Percentiles rank a stretch among this genome's conserved stretches.
Evolutionary conservation across 805 yeast genomes (phyloP).

Genomic region (Scheffersomyces stipitis): DNA sequence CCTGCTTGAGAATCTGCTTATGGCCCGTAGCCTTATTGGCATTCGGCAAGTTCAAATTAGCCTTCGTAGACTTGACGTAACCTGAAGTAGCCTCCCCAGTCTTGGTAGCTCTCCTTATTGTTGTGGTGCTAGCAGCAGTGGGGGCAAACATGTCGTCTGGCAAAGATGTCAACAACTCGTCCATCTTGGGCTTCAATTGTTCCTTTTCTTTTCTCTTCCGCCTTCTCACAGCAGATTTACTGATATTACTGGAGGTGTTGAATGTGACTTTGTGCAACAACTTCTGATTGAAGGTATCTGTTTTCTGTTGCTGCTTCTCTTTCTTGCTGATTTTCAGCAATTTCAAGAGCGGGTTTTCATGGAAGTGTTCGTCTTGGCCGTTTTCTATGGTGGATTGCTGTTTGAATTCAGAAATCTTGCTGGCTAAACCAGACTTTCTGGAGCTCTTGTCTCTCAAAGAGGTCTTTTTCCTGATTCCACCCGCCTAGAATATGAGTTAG

Average conservation of each 20-base stretch:
- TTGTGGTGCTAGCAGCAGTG: conserved; percentile 15
- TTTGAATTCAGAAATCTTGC: conserved; percentile 28
- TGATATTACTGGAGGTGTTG: conserved; percentile 47
- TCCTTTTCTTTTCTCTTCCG: conserved; percentile 61
- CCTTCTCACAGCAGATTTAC: conserved; percentile 66
- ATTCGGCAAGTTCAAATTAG: conserved; percentile 49
- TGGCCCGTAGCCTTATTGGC: conserved; percentile 40
- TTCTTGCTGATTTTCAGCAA: conserved; percentile 52
- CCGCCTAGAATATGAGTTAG: conserved; percentile 16
- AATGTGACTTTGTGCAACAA: conserved; percentile 26
- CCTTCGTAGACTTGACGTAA: conserved; percentile 22
- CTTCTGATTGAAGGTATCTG: conserved; percentile 35
- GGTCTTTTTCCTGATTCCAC: conserved; percentile 35
- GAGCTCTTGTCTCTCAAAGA: conserved; percentile 34
- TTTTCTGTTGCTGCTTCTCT: conserved; percentile 46
- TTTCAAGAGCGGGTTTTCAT: conserved; percentile 52
- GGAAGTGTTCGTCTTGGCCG: conserved; percentile 15
- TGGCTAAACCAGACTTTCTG: conserved; percentile 18
- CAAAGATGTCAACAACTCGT: conserved; percentile 58
- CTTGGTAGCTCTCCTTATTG: conserved; percentile 1
- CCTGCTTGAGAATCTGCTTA: conserved; percentile 54
- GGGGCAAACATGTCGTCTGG: not conserved
- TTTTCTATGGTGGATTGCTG: conserved; percentile 10
- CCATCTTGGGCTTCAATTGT: conserved; percentile 65
- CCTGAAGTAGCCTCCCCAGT: conserved; percentile 5